Base-by-base conservation (phyloP, 169 alveolate species). In the Babesia bigemina region DNA sequence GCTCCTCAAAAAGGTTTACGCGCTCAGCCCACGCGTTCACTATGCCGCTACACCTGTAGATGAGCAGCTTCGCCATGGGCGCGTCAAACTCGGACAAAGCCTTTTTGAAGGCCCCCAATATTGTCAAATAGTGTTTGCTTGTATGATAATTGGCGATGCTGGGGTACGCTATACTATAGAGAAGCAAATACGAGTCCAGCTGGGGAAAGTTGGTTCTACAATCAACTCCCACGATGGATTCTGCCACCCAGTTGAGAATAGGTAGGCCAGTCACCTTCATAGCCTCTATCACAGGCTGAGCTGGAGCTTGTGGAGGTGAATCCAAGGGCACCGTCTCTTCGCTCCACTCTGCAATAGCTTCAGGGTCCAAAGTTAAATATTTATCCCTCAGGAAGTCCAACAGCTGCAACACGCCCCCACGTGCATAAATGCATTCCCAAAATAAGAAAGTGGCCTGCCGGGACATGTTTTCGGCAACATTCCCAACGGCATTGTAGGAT, bases 371-470 rank as follows among this genome's bases (percentile, higher is more conserved):
- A 9, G 39, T 65, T 62, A 81, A 8, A 53, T 63, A 81, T 19
- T 59, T 66, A 19, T 44, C 52, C 55, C 88, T 45, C 77, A 81
- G 33, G 14, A 81, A 36, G 47, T 81, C 88, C 16, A 81, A 22
- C 33, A 81, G 48, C 55, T 21, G 26, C 36, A 61, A 2, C 53
- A 81, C 28, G 16, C 88, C 88, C 0, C 88, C 88, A 11, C 85
- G 48, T 8, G 24, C 29, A 9, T 21, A 10, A 16, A 81, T 57
- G 24, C 59, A 57, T 29, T 72, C 60, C 75, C 76, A 81, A 28
- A 81, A 81, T 2, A 52, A 42, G 50, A 72, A 73, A 16, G 88
- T 81, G 13, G 74, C 76, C 53, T 81, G 88, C 24, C 79, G 58
- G 26, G 69, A 59, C 74, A 81, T 62, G 47, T 56, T n/a, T 4